Evolutionary conservation across 129 eudicot genomes (phyloP).

Genomic region (Arctium lappa): DNA sequence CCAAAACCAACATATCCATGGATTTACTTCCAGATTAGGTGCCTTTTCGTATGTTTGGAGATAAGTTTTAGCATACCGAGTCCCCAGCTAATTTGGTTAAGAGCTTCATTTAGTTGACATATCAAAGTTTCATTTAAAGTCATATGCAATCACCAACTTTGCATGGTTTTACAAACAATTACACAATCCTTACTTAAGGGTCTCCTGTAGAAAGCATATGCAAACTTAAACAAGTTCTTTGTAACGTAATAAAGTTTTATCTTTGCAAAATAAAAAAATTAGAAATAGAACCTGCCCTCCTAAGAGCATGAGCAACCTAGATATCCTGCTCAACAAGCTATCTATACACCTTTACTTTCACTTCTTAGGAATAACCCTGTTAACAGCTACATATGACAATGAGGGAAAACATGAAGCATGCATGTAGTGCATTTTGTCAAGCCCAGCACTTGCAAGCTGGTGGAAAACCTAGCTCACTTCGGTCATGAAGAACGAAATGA

Average conservation of each 20-base stretch:
- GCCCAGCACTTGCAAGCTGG: too few relatives aligned
- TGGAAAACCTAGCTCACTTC: neutral
- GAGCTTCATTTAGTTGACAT: slow-evolving; percentile 3
- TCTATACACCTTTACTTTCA: too few relatives aligned
- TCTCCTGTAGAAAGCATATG: neutral
- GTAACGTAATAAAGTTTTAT: neutral
- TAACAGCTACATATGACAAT: too few relatives aligned
- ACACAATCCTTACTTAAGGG: neutral
- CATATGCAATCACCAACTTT: neutral
- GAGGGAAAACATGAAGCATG: too few relatives aligned
- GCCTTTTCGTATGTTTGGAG: neutral
- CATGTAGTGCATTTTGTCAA: too few relatives aligned
- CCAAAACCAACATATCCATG: neutral
- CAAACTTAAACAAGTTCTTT: neutral
- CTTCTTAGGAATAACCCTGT: too few relatives aligned
- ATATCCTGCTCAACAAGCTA: too few relatives aligned
- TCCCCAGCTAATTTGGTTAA: neutral
- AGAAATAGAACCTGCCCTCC: too few relatives aligned
- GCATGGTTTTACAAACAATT: neutral
- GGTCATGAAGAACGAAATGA: neutral
- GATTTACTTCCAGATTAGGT: neutral
- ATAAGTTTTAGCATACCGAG: neutral
- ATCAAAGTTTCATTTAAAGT: neutral
- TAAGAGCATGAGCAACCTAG: too few relatives aligned
- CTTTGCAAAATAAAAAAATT: neutral